Percentiles rank a stretch among this genome's conserved stretches.
phyloP scores from a whole-genome alignment of 2,329 filamentous ascomycete genomes.

The Aspergillus neoniger region DNA sequence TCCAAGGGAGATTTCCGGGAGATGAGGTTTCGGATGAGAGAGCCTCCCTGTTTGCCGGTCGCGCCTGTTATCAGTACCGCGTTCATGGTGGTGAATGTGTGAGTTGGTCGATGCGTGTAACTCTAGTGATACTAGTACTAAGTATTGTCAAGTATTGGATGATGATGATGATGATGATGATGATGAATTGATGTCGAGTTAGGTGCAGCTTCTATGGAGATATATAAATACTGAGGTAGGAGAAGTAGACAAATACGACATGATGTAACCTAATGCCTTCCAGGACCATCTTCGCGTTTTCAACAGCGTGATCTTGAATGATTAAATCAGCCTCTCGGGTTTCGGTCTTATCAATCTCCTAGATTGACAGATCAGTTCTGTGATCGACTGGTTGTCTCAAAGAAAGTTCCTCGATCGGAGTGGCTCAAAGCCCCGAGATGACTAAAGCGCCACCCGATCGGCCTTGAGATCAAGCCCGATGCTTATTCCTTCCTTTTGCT shows the following conservation, averaged over 20 bases:
- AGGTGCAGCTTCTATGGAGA: too few species aligned
- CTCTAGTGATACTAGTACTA: too few species aligned
- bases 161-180: too few species aligned
- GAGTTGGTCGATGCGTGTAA: too few species aligned
- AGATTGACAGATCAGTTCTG: too few species aligned
- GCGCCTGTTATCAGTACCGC: neutral
- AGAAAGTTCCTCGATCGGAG: neutral
- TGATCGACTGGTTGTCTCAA: too few species aligned
- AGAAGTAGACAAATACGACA: too few species aligned
- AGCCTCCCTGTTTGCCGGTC: conserved; percentile 42
- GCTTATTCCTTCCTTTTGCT: neutral
- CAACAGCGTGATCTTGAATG: neutral
- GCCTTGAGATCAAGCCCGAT: neutral
- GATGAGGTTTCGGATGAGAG: conserved; percentile 37
- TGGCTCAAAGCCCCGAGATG: neutral
- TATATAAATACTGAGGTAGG: too few species aligned
- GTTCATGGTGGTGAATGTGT: conserved; percentile 24
- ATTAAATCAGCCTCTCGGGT: neutral
- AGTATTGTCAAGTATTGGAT: too few species aligned
- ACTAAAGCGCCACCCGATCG: neutral
- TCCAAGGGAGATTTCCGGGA: conserved; percentile 40
- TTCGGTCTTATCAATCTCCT: neutral
- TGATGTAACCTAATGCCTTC: neutral
- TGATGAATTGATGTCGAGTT: too few species aligned
- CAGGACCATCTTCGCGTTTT: neutral